Evolutionary conservation across 2,329 filamentous ascomycete genomes (phyloP).

Genomic region (Coniochaeta sp.): DNA sequence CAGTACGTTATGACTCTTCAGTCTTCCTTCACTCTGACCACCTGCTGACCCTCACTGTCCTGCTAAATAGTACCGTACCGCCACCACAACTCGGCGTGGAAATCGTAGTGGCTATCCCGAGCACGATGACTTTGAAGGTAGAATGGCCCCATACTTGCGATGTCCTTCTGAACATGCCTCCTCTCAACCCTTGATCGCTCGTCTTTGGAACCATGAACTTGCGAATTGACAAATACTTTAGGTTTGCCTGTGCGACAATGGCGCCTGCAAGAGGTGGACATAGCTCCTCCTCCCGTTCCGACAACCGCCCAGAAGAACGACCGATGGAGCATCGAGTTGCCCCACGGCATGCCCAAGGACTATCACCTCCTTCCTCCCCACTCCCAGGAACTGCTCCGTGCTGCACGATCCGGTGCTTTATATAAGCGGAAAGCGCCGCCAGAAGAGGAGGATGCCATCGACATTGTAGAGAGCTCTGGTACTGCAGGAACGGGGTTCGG

Average conservation of each 20-base stretch:
- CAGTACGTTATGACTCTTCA: background rate
- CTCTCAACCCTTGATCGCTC: background rate
- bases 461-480: slow-evolving; percentile 21
- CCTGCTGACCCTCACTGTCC: background rate
- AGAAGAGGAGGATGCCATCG: slow-evolving; percentile 52
- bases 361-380: slow-evolving; percentile 68
- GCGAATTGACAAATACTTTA: slow-evolving; percentile 23
- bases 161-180: background rate
- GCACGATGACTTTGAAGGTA: slow-evolving; percentile 55
- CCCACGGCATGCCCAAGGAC: slow-evolving; percentile 78
- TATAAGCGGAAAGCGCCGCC: slow-evolving; percentile 63
- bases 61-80: slow-evolving; percentile 11
- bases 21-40: background rate
- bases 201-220: background rate
- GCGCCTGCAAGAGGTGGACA: slow-evolving; percentile 62
- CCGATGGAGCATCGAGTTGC: slow-evolving; percentile 67
- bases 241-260: slow-evolving; percentile 88
- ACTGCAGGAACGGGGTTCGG: background rate
- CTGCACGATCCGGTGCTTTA: slow-evolving; percentile 67
- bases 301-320: slow-evolving; percentile 58
- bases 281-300: slow-evolving; percentile 57
- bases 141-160: background rate
- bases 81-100: slow-evolving; percentile 45
- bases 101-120: slow-evolving; percentile 49
- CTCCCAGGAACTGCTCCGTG: slow-evolving; percentile 74